Conservation (phyloP, 2,329 filamentous ascomycete species). For the Sphaerulina populicola region DNA sequence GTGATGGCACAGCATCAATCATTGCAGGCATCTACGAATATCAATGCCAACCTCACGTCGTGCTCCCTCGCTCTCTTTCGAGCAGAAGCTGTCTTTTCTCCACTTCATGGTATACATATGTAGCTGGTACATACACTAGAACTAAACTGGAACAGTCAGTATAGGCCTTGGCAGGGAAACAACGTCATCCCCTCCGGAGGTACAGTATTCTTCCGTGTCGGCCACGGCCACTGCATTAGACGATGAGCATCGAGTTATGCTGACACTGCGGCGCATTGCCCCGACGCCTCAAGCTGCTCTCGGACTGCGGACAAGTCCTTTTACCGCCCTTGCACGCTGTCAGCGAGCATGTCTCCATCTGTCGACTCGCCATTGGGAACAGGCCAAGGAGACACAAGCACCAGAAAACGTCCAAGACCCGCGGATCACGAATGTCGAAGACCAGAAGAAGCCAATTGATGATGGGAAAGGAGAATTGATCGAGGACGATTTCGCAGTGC, state of each 20-base stretch:
- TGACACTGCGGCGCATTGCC: not conserved
- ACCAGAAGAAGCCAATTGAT: slow-evolving; percentile 10
- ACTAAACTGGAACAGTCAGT: no score
- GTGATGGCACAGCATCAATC: no score
- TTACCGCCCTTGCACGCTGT: no score
- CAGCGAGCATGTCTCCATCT: not conserved
- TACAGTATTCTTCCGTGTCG: not conserved
- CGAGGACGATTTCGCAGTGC: slow-evolving; percentile 52
- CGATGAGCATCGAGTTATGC: slow-evolving; percentile 5
- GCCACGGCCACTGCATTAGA: not conserved
- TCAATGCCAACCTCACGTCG: no score
- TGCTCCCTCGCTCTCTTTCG: no score
- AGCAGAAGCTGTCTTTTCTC: no score
- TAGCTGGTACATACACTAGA: no score
- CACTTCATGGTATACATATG: no score
- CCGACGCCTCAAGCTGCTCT: not conserved
- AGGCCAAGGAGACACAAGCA: not conserved
- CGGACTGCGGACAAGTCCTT: no score
- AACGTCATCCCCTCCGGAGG: no score
- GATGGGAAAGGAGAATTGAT: slow-evolving; percentile 20
- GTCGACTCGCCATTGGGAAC: not conserved
- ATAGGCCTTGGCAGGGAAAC: no score
- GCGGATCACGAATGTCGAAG: slow-evolving; percentile 16
- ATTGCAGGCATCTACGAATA: no score
- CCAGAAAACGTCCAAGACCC: slow-evolving; percentile 19